Percentiles rank a stretch among this genome's conserved stretches.
These are phyloP conservation scores for Trichoderma sp. DNA, from an alignment of 2,329 filamentous ascomycete species.

Conservation along the genomic window DNA sequence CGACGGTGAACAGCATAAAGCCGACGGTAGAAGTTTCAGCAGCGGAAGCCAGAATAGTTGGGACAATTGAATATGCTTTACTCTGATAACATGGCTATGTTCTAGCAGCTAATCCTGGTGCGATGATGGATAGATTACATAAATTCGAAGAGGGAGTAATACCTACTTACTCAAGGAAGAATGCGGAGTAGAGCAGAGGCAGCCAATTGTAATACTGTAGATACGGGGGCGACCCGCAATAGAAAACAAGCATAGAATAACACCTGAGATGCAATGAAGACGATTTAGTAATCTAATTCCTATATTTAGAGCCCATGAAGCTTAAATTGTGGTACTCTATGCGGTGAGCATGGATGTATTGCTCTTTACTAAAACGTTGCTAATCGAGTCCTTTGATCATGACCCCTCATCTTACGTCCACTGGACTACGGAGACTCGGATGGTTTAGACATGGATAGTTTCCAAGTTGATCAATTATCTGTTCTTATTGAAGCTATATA, in stretches of 20 bases:
- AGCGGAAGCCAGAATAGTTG: background rate
- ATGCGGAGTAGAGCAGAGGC: background rate
- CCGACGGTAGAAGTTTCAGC: background rate
- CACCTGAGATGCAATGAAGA: background rate
- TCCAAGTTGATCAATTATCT: too few relatives aligned
- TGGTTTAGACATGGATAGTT: too few relatives aligned
- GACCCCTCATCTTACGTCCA: background rate
- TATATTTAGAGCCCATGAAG: background rate
- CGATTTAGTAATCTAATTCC: background rate
- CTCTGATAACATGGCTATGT: accelerated
- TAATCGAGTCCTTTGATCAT: background rate
- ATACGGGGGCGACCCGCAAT: too few relatives aligned
- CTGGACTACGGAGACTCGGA: background rate
- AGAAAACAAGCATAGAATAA: too few relatives aligned
- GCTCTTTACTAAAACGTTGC: background rate
- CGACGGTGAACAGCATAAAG: background rate
- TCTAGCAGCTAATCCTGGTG: background rate
- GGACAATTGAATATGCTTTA: background rate
- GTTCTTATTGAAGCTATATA: too few relatives aligned
- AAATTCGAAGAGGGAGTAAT: too few relatives aligned
- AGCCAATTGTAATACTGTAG: too few relatives aligned
- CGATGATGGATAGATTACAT: background rate
- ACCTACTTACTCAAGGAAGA: background rate
- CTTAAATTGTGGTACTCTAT: background rate
- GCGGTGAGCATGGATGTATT: background rate